A percentile compares a stretch with the other conserved stretches of the same genome.
These are phyloP conservation scores for Colletotrichum sp. DNA, from an alignment of 2,329 filamentous ascomycete genomes.

Conservation along the genomic window DNA sequence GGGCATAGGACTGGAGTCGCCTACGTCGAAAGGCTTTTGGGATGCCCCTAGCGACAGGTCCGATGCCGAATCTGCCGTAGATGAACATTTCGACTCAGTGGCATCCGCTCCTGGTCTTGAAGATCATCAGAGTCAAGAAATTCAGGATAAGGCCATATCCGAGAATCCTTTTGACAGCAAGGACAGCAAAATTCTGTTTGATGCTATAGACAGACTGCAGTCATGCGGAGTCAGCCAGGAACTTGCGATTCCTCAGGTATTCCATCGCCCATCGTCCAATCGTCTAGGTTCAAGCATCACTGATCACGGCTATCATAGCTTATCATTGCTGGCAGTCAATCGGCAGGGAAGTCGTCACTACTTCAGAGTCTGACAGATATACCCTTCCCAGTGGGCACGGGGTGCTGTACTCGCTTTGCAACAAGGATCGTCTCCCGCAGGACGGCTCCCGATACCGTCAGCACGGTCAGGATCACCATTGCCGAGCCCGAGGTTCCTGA, in stretches of 20 bases:
- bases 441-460: slow-evolving; percentile 30
- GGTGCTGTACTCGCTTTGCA: slow-evolving; percentile 41
- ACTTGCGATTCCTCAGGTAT: slow-evolving; percentile 39
- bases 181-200: slow-evolving; percentile 37
- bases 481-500: slow-evolving; percentile 28
- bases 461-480: slow-evolving; percentile 36
- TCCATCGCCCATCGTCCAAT: not conserved
- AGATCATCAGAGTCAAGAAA: not conserved
- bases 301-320: slow-evolving; percentile 26
- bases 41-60: not conserved
- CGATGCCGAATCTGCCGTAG: not conserved
- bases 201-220: slow-evolving; percentile 40
- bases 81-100: not conserved
- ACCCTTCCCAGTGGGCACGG: slow-evolving; percentile 36
- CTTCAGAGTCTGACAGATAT: slow-evolving; percentile 41
- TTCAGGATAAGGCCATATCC: not conserved
- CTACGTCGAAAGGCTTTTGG: not conserved
- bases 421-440: slow-evolving; percentile 41
- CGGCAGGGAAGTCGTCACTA: slow-evolving; percentile 41
- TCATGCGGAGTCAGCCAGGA: slow-evolving; percentile 31
- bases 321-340: slow-evolving; percentile 41
- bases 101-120: not conserved
- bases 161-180: slow-evolving; percentile 39
- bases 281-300: not conserved
- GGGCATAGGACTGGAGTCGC: not conserved